phyloP scores from a whole-genome alignment of 495 filamentous ascomycete species.

The Lindgomyces ingoldianus region DNA sequence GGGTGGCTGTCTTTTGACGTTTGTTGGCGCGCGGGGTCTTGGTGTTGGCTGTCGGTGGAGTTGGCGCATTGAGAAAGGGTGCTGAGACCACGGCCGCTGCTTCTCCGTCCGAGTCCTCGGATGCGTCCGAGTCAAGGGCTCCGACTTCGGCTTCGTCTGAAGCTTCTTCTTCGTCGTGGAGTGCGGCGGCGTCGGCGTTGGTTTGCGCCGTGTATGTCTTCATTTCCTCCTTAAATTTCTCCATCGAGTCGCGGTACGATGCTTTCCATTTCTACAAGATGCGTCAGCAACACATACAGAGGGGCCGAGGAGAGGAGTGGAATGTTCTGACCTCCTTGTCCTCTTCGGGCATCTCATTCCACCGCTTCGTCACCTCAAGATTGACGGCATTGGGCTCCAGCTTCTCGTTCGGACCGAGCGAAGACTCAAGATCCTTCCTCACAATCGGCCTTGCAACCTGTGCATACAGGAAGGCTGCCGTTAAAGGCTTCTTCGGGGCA shows the following conservation, averaged over 20 bases:
- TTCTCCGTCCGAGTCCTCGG: conserved; percentile 22
- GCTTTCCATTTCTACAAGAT: conserved; percentile 24
- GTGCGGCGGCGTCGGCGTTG: not conserved
- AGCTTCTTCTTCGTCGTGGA: conserved; percentile 26
- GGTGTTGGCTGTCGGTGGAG: conserved; percentile 29
- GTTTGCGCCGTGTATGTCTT: conserved; percentile 18
- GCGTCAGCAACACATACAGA: conserved; percentile 15
- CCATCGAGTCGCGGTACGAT: conserved; percentile 30
- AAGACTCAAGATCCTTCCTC: conserved; percentile 68
- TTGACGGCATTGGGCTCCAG: conserved; percentile 51
- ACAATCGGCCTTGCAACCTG: conserved; percentile 77
- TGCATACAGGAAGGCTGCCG: conserved; percentile 93
- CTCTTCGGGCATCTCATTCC: conserved; percentile 68
- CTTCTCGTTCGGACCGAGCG: conserved; percentile 74
- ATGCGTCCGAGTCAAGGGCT: conserved; percentile 30
- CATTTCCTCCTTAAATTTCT: conserved; percentile 22
- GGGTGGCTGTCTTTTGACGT: conserved; percentile 29
- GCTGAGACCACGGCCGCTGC: not conserved
- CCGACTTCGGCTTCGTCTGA: conserved; percentile 34
- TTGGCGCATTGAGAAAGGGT: conserved; percentile 25
- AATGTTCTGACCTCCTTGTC: conserved; percentile 69
- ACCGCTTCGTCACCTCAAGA: conserved; percentile 73
- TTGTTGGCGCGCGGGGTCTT: conserved; percentile 34
- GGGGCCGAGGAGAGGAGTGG: not conserved
- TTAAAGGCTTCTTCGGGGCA: conserved; percentile 88